These are phyloP conservation scores for Secale cereale DNA, from an alignment of 176 grass and related monocot species.

Conservation along the genomic window DNA sequence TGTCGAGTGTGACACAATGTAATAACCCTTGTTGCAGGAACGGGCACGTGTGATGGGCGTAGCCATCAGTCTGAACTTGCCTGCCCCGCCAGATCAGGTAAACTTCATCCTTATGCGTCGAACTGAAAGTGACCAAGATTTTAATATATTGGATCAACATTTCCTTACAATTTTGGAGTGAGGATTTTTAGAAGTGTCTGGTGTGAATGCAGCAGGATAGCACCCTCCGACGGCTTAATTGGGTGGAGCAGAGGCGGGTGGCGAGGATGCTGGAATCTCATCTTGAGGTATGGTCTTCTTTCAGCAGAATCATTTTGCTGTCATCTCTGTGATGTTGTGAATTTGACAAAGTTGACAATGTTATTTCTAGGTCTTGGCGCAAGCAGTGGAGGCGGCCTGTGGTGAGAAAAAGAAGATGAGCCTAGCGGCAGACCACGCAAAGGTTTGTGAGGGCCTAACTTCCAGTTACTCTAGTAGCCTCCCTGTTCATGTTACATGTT, in stretches of 20 bases:
- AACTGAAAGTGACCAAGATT: neutral
- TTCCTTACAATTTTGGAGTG: neutral
- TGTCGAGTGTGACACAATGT: neutral
- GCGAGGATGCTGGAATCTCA: neutral
- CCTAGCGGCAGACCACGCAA: neutral
- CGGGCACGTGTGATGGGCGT: neutral
- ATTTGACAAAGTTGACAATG: neutral
- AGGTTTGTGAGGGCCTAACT: neutral
- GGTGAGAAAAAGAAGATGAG: neutral
- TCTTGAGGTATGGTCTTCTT: neutral
- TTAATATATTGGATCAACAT: neutral
- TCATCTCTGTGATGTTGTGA: neutral
- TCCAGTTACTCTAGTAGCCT: neutral
- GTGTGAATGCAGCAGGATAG: neutral
- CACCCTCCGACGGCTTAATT: neutral
- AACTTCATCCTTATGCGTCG: neutral
- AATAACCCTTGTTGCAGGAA: neutral
- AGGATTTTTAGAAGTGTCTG: neutral
- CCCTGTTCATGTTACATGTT: neutral
- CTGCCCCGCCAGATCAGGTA: slow-evolving; percentile 3
- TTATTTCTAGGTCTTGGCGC: neutral
- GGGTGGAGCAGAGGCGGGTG: neutral
- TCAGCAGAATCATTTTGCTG: neutral
- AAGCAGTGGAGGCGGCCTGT: neutral
- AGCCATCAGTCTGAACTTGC: neutral